A percentile compares a stretch with the other conserved stretches of the same genome.
Conservation (phyloP, 306 rosid genomes). For the Vigna radiata region DNA sequence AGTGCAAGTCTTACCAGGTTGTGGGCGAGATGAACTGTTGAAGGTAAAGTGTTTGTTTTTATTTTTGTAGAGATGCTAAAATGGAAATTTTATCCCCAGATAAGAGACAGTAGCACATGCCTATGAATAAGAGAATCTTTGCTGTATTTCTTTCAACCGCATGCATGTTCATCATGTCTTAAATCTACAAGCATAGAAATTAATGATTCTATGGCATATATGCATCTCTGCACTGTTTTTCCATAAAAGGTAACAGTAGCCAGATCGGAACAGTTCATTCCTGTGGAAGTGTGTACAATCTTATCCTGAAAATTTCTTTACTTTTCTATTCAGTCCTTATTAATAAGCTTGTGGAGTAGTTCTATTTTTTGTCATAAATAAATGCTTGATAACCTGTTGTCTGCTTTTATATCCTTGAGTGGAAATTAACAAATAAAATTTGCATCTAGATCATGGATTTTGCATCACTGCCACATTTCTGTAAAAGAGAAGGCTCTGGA, state of each 20-base stretch:
- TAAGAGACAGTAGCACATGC: neutral
- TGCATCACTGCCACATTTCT: conserved; percentile 82
- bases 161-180: neutral
- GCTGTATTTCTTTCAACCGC: neutral
- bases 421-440: conserved; percentile 36
- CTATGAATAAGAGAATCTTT: conserved; percentile 3
- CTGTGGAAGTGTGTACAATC: conserved; percentile 9
- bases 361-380: neutral
- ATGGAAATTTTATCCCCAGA: neutral
- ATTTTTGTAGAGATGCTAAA: neutral
- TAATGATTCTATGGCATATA: neutral
- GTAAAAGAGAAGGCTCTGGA: conserved; percentile 72
- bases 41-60: conserved; percentile 55
- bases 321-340: neutral
- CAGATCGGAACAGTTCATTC: neutral
- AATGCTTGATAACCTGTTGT: neutral
- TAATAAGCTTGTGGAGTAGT: neutral
- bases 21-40: conserved; percentile 88
- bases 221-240: neutral
- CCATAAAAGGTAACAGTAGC: neutral
- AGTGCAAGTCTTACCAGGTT: conserved; percentile 81
- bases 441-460: conserved; percentile 80
- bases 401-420: conserved; percentile 6
- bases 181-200: neutral
- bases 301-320: conserved; percentile 19